Conservation (phyloP, 805 yeast species). For the Myxozyma udenii region DNA sequence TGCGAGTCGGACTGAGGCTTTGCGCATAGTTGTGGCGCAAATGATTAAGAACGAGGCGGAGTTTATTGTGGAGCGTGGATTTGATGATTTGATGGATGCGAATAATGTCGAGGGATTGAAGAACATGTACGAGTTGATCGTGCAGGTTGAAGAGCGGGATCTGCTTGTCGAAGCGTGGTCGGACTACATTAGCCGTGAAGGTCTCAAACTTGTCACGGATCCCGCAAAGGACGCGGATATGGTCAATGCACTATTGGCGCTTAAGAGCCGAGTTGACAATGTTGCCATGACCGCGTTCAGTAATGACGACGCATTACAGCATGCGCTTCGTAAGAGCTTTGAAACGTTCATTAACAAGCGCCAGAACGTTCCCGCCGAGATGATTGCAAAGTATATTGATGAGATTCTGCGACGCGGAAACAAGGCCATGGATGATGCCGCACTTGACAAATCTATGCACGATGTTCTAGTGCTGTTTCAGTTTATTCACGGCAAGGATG, state of each 20-base stretch:
- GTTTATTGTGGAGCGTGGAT: constrained; percentile 15
- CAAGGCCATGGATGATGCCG: constrained; percentile 43
- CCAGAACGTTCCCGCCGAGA: constrained; percentile 33
- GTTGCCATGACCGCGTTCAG: constrained; percentile 11
- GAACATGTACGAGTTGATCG: constrained; percentile 10
- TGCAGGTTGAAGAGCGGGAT: constrained; percentile 7
- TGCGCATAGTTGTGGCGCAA: constrained; percentile 8
- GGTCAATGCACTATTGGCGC: constrained; percentile 24
- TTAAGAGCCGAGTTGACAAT: constrained; percentile 22
- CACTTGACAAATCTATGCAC: constrained; percentile 48
- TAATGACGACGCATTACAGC: constrained; percentile 19
- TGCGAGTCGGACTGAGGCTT: constrained; percentile 12
- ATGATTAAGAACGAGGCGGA: constrained; percentile 8
- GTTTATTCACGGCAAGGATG: constrained; percentile 74
- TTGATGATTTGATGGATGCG: constrained; percentile 12
- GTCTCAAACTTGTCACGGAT: constrained; percentile 22
- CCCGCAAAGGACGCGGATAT: constrained; percentile 22
- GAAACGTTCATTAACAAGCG: constrained; percentile 31
- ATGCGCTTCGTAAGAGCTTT: constrained; percentile 28
- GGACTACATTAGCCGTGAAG: constrained; percentile 21
- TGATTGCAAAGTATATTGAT: constrained; percentile 36
- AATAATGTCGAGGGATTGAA: constrained; percentile 12
- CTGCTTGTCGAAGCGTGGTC: constrained; percentile 16
- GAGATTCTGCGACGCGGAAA: constrained; percentile 33
- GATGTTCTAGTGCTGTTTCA: constrained; percentile 62